Base-by-base conservation (phyloP, 2,329 filamentous ascomycete species). In the Fusarium praegraminearum region DNA sequence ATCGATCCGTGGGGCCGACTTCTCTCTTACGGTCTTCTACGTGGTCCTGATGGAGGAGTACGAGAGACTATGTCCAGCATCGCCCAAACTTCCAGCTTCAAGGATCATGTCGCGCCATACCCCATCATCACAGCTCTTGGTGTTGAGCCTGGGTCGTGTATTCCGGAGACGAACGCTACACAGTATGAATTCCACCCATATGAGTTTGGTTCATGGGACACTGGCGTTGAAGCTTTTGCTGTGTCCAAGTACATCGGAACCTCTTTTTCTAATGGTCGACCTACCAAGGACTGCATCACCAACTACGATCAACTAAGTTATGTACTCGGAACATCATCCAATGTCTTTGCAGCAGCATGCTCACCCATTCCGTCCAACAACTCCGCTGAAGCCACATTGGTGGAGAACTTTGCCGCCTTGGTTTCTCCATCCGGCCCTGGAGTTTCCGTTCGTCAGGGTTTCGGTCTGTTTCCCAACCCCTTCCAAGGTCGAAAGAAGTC, bases 301-400 rank as follows among this genome's bases (percentile, higher is more conserved):
- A 61, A 61, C 5, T 61, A 61, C 9, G 57, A 61, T 16, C 57
- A 61, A 24, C n/a, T 61, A 9, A 57, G 52, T 18, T 61, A 61
- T 32, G 52, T 61, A 1, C 52, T 61, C 3, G 57, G 57, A 2
- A 57, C 30, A n/a, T 61, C 57, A 4, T 61, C 57, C 35, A 50
- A 61, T 7, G 52, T 61, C 0, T 61, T 61, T n/a, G 57, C 57
- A 22, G 52, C 57, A 44, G 52, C 30, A 5, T 61, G 57, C 2
- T 38, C 49, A 3, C 57, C 57, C 2, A n/a, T 61, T 2, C 16
- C 15, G 0, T 30, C 57, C 16, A 61, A 61, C 0, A 61, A 57
- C 2, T 57, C 57, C 3, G 52, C 44, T 3, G 36, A 43, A 7
- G 57, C 57, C 8, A 16, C 57, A 9, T 3, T 61, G 2, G 35